A percentile compares a stretch with the other conserved stretches of the same genome.
Conservation (phyloP, 805 yeast genomes). For the Cyberlindnera sargentensis region DNA sequence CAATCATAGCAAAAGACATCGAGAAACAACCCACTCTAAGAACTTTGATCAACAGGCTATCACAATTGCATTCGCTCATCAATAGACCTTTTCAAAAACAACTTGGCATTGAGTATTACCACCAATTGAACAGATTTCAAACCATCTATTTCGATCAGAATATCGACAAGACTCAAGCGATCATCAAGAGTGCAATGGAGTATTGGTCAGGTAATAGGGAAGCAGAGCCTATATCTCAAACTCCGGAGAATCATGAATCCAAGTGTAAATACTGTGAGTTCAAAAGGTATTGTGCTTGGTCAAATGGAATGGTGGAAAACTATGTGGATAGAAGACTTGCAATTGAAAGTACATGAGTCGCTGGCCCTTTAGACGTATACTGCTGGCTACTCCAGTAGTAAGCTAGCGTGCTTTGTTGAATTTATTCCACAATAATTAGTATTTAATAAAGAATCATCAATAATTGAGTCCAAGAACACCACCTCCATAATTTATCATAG, state of each 20-base stretch:
- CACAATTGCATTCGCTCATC: background rate
- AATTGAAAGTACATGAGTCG: no score
- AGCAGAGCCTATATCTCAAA: slow-evolving; percentile 37
- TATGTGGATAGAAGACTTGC: background rate
- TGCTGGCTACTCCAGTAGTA: no score
- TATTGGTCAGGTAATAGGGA: slow-evolving; percentile 56
- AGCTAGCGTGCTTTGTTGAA: no score
- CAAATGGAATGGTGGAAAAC: slow-evolving; percentile 8
- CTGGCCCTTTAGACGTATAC: no score
- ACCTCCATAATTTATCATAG: no score
- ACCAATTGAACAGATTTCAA: slow-evolving; percentile 34
- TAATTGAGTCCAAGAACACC: no score
- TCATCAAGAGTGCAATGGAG: slow-evolving; percentile 29
- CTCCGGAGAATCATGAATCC: slow-evolving; percentile 26
- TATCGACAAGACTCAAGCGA: slow-evolving; percentile 21
- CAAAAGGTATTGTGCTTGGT: slow-evolving; percentile 36
- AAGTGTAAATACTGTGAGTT: slow-evolving; percentile 54
- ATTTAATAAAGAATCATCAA: no score
- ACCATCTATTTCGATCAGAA: slow-evolving; percentile 34
- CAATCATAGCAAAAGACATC: slow-evolving; percentile 28
- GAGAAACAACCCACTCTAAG: background rate
- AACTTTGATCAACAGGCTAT: slow-evolving; percentile 36
- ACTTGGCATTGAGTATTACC: slow-evolving; percentile 47
- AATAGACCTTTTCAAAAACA: slow-evolving; percentile 8
- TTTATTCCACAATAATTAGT: no score